Percentiles rank a stretch among this genome's conserved stretches.
These are phyloP conservation scores for Trametes gibbosa DNA, from an alignment of 768 basidiomycete species.

Conservation along the genomic window DNA sequence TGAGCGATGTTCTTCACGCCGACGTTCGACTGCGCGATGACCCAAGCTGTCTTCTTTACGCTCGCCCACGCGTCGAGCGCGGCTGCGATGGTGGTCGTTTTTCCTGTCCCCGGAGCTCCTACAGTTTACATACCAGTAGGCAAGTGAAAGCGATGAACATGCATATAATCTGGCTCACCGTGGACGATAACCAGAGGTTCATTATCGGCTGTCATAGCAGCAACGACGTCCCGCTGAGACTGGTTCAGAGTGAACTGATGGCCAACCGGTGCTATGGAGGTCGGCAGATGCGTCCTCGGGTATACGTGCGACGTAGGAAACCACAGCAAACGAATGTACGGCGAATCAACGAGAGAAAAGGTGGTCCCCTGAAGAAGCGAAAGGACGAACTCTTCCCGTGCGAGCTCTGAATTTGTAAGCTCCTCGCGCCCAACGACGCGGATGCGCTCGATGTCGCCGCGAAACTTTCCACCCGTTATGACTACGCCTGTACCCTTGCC, in stretches of 20 bases:
- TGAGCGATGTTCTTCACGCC: slow-evolving; percentile 85
- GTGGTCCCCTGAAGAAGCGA: slow-evolving; percentile 33
- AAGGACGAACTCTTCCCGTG: slow-evolving; percentile 38
- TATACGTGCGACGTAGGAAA: slow-evolving; percentile 30
- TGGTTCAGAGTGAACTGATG: slow-evolving; percentile 29
- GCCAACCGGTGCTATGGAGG: not conserved
- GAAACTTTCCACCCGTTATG: slow-evolving; percentile 22
- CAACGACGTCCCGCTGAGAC: slow-evolving; percentile 38
- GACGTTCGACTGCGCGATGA: slow-evolving; percentile 79
- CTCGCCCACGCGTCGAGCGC: slow-evolving; percentile 38
- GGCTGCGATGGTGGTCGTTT: slow-evolving; percentile 50
- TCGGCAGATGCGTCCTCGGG: not conserved
- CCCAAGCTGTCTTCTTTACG: slow-evolving; percentile 47
- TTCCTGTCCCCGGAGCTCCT: slow-evolving; percentile 55
- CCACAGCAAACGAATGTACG: slow-evolving; percentile 41
- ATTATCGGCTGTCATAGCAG: slow-evolving; percentile 33
- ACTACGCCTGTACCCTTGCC: slow-evolving; percentile 39
- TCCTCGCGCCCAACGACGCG: slow-evolving; percentile 43
- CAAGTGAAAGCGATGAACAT: not conserved
- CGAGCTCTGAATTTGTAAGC: slow-evolving; percentile 38
- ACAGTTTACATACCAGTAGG: not conserved
- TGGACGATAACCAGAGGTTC: slow-evolving; percentile 38
- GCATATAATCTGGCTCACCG: slow-evolving; percentile 26
- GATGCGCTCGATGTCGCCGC: slow-evolving; percentile 31
- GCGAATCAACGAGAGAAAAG: slow-evolving; percentile 26